Evolutionary conservation across 306 rosid species (phyloP).

Genomic region (Dryas octopetala): DNA sequence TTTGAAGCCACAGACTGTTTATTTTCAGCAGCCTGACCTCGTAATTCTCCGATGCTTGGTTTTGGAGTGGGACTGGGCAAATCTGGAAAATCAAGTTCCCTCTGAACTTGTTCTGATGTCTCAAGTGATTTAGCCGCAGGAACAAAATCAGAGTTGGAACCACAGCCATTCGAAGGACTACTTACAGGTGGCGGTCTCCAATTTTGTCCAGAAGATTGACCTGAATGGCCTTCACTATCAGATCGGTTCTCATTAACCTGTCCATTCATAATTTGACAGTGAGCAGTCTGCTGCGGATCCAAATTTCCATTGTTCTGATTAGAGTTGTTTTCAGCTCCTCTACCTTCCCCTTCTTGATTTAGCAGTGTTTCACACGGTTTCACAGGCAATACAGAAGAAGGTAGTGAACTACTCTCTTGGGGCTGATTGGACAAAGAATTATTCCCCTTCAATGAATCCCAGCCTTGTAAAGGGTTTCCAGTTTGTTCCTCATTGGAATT

Average conservation of each 20-base stretch:
- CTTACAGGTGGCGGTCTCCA: slow-evolving; percentile 44
- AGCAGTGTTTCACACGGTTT: slow-evolving; percentile 31
- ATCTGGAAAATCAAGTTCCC: slow-evolving; percentile 28
- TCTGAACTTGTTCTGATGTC: slow-evolving; percentile 32
- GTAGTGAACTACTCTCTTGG: slow-evolving; percentile 39
- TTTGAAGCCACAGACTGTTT: slow-evolving; percentile 39
- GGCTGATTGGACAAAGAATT: slow-evolving; percentile 33
- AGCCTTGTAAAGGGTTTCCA: slow-evolving; percentile 34
- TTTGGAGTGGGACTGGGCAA: slow-evolving; percentile 29
- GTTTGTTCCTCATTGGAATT: slow-evolving; percentile 45
- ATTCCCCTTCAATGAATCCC: slow-evolving; percentile 42
- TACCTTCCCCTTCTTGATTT: slow-evolving; percentile 43
- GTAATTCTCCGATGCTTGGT: slow-evolving; percentile 27
- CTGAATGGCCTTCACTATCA: slow-evolving; percentile 65
- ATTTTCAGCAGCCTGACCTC: slow-evolving; percentile 35
- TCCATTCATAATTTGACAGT: slow-evolving; percentile 47
- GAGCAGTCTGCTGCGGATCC: slow-evolving; percentile 41
- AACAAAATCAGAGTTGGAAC: slow-evolving; percentile 38
- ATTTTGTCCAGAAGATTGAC: slow-evolving; percentile 76
- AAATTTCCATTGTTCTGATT: slow-evolving; percentile 45
- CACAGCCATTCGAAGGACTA: slow-evolving; percentile 46
- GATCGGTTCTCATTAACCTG: slow-evolving; percentile 54
- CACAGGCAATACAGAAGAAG: slow-evolving; percentile 42
- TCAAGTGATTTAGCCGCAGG: slow-evolving; percentile 40
- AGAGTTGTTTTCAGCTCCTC: slow-evolving; percentile 27